Conservation (phyloP, 495 filamentous ascomycete species). For the Neurospora sp. region DNA sequence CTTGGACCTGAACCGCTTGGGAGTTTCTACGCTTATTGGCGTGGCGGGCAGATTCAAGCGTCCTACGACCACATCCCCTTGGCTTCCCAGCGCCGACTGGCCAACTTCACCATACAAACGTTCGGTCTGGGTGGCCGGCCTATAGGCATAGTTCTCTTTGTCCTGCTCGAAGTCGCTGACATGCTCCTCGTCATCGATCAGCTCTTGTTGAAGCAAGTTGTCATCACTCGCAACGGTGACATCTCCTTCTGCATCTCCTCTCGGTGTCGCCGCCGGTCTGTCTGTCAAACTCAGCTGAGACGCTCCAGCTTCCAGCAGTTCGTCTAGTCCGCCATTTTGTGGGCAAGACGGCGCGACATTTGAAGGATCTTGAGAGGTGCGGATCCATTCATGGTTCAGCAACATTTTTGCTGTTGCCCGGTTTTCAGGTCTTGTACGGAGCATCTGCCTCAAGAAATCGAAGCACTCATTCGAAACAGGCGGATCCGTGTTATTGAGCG, state of each 20-base stretch:
- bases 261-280: not conserved
- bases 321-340: conserved; percentile 35
- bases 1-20: conserved; percentile 19
- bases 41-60: conserved; percentile 38
- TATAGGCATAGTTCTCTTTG: conserved; percentile 33
- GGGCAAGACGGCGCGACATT: conserved; percentile 26
- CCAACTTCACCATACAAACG: conserved; percentile 78
- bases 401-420: conserved; percentile 57
- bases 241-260: conserved; percentile 3
- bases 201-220: conserved; percentile 36
- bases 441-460: conserved; percentile 64
- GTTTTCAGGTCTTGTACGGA: conserved; percentile 58
- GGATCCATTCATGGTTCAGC: conserved; percentile 58
- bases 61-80: conserved; percentile 29
- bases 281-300: conserved; percentile 61
- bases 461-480: conserved; percentile 54
- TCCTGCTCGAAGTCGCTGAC: conserved; percentile 25
- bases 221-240: conserved; percentile 12
- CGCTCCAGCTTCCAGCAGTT: conserved; percentile 40
- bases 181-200: conserved; percentile 20
- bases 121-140: conserved; percentile 25
- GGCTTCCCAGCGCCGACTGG: conserved; percentile 55
- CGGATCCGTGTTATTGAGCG: conserved; percentile 37
- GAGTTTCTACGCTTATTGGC: conserved; percentile 16
- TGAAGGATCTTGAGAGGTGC: conserved; percentile 22